These are phyloP conservation scores for Houttuynia cordata DNA, from an alignment of 164 flowering plant species.

Conservation along the genomic window DNA sequence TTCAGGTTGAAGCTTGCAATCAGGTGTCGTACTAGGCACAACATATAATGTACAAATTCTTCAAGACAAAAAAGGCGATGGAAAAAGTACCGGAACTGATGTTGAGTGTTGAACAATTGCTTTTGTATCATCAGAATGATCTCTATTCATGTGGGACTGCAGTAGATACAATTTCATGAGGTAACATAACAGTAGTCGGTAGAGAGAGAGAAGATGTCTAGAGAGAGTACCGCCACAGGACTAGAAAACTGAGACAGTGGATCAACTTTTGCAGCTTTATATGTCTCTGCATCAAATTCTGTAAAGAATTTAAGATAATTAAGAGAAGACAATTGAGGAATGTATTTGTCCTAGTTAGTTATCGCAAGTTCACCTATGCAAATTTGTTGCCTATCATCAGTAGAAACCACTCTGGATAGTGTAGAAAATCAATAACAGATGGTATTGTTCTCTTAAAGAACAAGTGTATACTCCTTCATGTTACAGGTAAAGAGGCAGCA, in stretches of 20 bases:
- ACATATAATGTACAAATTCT: not conserved
- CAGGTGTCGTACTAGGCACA: not conserved
- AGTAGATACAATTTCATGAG: not conserved
- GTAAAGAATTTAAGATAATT: too few species aligned
- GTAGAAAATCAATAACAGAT: too few species aligned
- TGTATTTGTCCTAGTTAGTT: too few species aligned
- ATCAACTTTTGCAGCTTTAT: slow-evolving; percentile 84
- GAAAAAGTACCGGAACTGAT: slow-evolving; percentile 49
- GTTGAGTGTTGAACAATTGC: slow-evolving; percentile 71
- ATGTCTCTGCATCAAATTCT: too few species aligned
- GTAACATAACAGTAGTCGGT: not conserved
- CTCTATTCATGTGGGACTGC: slow-evolving; percentile 94
- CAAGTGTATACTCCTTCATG: not conserved
- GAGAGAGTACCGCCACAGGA: slow-evolving; percentile 59
- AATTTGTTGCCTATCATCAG: not conserved
- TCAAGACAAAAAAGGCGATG: not conserved
- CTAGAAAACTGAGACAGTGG: slow-evolving; percentile 75
- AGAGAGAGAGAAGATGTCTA: too few species aligned
- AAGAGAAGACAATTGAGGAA: too few species aligned
- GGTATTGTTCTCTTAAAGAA: not conserved
- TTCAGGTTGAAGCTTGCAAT: too few species aligned
- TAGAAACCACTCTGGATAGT: not conserved
- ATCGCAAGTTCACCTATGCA: not conserved
- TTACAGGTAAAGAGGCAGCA: not conserved
- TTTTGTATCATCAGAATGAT: slow-evolving; percentile 87